A percentile compares a stretch with the other conserved stretches of the same genome.
Conservation (phyloP, 2,329 filamentous ascomycete genomes). For the Fusarium guadeloupense region DNA sequence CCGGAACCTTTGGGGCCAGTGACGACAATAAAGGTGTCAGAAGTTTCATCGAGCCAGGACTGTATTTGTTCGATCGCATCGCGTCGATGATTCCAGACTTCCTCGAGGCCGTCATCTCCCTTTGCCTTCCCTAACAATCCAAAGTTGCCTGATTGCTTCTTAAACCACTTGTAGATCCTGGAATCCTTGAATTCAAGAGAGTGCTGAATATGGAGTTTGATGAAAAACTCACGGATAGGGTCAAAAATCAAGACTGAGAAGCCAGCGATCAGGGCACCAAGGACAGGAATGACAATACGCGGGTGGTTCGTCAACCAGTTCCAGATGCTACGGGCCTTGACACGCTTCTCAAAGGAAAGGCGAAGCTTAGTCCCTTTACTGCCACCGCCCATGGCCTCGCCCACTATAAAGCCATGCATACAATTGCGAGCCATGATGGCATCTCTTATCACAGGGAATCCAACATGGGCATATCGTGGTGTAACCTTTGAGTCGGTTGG, state of each 20-base stretch:
- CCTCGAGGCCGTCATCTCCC: constrained; percentile 75
- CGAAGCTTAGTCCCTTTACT: constrained; percentile 79
- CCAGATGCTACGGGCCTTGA: constrained; percentile 80
- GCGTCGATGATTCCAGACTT: constrained; percentile 88
- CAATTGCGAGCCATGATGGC: constrained; percentile 93
- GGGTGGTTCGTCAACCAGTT: constrained; percentile 90
- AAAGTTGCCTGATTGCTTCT: constrained; percentile 68
- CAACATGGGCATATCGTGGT: constrained; percentile 81
- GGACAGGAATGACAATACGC: constrained; percentile 82
- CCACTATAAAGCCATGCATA: constrained; percentile 82
- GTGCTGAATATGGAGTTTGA: constrained; percentile 85
- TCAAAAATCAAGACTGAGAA: constrained; percentile 92
- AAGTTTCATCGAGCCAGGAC: constrained; percentile 86
- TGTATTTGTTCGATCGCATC: constrained; percentile 83
- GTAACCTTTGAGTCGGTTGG: constrained; percentile 85
- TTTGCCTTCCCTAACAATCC: constrained; percentile 65
- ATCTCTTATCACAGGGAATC: constrained; percentile 77
- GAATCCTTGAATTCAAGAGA: constrained; percentile 79
- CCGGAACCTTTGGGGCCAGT: constrained; percentile 92
- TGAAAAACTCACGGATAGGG: constrained; percentile 91
- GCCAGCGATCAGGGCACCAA: constrained; percentile 83
- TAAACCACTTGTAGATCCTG: constrained; percentile 81
- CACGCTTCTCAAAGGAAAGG: constrained; percentile 82
- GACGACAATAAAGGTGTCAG: constrained; percentile 92
- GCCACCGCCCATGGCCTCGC: constrained; percentile 75